Base-by-base conservation (phyloP, 192 early-diverging fungal genomes). In the Dissophora globulifera region DNA sequence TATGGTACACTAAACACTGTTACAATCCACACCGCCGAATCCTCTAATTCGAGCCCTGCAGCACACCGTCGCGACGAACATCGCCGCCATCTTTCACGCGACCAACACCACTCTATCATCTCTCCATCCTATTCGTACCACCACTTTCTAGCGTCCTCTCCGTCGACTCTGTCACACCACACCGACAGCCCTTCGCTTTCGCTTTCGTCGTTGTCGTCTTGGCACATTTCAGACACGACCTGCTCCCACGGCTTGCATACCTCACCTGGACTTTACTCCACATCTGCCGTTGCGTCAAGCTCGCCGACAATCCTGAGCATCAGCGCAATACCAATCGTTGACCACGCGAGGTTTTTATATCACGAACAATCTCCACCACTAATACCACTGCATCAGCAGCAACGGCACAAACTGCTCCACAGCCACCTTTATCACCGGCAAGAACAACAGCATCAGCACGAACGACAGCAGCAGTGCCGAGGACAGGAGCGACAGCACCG, bases 1-100 rank as follows among this genome's bases (percentile, higher is more conserved):
- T 53, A 45, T 45, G 38, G 41, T 10, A 53, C 50, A n/a, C 40
- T 63, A 63, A 50, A 52, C 41, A 43, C 40, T 1, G 26, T 45
- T 33, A 30, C 38, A 15, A 45, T 46, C 41, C 50, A 53, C 20
- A 31, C 41, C 50, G 27, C n/a, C n/a, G n/a, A n/a, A 42, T 31
- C 50, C 61, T 38, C 60, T 32, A 25, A 49, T 22, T 27, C 50
- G 16, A 17, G n/a, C 13, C 5, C 51, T 53, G 11, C 19, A 38
- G 7, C 25, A 8, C 19, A 29, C 25, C 49, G 35, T 38, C 35
- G 13, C 7, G 35, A 63, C 23, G 30, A 33, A 19, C 0, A 26
- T 11, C 32, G 45, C 42, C 27, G n/a, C n/a, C n/a, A n/a, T n/a
- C n/a, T 2, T 17, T 23, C 23, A 15, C 15, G 17, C 63, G 8